These are phyloP conservation scores for Castanopsis chinensis DNA, from an alignment of 306 rosid species.

Conservation along the genomic window DNA sequence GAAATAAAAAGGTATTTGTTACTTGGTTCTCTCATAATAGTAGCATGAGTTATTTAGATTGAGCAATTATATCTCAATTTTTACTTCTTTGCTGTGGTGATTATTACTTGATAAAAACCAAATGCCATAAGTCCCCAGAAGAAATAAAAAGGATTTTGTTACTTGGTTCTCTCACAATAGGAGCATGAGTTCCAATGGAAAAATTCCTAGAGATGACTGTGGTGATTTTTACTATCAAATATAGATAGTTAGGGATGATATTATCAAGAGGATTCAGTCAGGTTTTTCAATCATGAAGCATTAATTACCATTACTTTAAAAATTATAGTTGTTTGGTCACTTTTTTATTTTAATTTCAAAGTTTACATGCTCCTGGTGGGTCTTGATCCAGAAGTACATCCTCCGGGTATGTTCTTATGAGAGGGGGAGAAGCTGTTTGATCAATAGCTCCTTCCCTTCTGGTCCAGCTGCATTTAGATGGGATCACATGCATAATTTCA, in stretches of 20 bases:
- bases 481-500: background rate
- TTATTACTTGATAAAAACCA: no score
- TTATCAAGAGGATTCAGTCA: background rate
- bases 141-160: no score
- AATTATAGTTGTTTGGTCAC: background rate
- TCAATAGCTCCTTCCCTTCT: background rate
- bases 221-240: background rate
- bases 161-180: background rate
- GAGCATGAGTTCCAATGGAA: background rate
- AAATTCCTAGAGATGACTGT: constrained; percentile 1
- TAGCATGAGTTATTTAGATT: background rate
- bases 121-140: no score
- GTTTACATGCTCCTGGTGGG: background rate
- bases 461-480: background rate
- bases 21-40: background rate
- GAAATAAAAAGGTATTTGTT: no score
- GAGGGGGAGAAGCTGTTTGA: background rate
- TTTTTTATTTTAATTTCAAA: background rate
- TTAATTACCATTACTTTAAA: background rate
- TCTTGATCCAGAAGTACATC: background rate
- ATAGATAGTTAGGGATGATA: constrained; percentile 4
- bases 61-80: background rate
- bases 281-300: constrained; percentile 4
- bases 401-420: no score
- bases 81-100: no score